phyloP scores from a whole-genome alignment of 495 filamentous ascomycete genomes.

The Evernia prunastri region DNA sequence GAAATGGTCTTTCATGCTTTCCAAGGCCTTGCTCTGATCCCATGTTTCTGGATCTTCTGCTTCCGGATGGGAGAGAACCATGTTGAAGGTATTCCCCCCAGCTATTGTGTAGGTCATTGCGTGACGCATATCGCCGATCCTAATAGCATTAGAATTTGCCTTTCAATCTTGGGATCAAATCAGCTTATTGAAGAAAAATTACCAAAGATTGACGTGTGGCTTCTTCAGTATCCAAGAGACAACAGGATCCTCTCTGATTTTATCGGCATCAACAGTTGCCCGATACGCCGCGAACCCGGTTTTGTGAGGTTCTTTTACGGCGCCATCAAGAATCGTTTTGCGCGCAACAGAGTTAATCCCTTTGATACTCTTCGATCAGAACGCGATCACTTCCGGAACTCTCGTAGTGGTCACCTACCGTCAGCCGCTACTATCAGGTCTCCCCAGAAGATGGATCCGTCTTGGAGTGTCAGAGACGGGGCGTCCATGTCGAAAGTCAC shows the following conservation, averaged over 20 bases:
- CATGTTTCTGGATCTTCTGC: conserved; percentile 34
- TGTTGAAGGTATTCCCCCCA: conserved; percentile 42
- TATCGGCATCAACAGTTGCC: neutral
- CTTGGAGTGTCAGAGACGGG: neutral
- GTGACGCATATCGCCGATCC: neutral
- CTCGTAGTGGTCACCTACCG: neutral
- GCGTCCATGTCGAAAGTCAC: neutral
- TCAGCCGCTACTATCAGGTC: conserved; percentile 3
- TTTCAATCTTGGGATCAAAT: neutral
- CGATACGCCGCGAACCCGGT: neutral
- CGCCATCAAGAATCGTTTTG: neutral
- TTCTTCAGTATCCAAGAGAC: conserved; percentile 1
- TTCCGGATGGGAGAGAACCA: conserved; percentile 45
- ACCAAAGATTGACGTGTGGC: neutral
- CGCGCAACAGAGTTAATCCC: neutral
- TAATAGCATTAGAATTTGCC: neutral
- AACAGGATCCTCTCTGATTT: neutral
- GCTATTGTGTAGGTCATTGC: conserved; percentile 45
- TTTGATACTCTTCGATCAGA: neutral
- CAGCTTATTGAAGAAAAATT: neutral
- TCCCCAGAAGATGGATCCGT: neutral
- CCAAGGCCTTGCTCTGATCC: conserved; percentile 31
- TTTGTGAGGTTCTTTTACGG: neutral
- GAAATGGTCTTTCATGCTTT: conserved; percentile 10
- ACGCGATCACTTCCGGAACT: neutral